Conservation (phyloP, 2,329 filamentous ascomycete species). For the Fusarium denticulatum region DNA sequence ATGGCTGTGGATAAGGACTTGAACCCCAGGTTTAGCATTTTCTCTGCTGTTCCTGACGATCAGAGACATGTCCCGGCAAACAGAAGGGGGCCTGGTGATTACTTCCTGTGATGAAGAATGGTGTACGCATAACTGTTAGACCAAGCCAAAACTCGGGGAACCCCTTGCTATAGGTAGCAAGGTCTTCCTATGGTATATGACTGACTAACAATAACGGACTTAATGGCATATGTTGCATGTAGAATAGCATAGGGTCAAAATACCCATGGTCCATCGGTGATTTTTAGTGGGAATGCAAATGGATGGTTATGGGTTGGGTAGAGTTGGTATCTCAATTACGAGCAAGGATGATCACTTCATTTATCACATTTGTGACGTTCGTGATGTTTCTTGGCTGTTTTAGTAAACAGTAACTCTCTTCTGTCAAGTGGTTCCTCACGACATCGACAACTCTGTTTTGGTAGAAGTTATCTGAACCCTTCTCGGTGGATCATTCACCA, state of each 20-base stretch:
- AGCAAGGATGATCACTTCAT: conserved; percentile 7
- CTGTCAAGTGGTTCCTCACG: background rate
- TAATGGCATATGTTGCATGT: conserved; percentile 49
- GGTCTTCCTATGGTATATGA: no score
- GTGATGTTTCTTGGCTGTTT: background rate
- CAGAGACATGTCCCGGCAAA: conserved; percentile 81
- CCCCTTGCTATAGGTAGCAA: no score
- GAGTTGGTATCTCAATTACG: conserved; percentile 36
- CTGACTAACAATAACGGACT: conserved; percentile 21
- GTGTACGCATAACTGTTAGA: conserved; percentile 26
- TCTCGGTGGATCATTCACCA: background rate
- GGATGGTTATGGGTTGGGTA: conserved; percentile 40
- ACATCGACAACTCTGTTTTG: background rate
- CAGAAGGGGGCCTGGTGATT: conserved; percentile 73
- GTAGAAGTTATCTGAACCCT: background rate
- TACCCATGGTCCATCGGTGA: conserved; percentile 52
- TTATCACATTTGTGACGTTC: background rate
- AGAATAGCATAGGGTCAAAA: conserved; percentile 56
- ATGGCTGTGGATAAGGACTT: conserved; percentile 90
- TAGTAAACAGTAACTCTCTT: no score
- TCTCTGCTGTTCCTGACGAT: conserved; percentile 88
- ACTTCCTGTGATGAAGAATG: conserved; percentile 66
- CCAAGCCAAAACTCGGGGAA: no score
- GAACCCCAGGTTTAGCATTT: conserved; percentile 91
- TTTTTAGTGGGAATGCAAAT: conserved; percentile 41